A percentile compares a stretch with the other conserved stretches of the same genome.
These are phyloP conservation scores for Xenoacremonium recifei DNA, from an alignment of 2,329 filamentous ascomycete species.

Conservation along the genomic window DNA sequence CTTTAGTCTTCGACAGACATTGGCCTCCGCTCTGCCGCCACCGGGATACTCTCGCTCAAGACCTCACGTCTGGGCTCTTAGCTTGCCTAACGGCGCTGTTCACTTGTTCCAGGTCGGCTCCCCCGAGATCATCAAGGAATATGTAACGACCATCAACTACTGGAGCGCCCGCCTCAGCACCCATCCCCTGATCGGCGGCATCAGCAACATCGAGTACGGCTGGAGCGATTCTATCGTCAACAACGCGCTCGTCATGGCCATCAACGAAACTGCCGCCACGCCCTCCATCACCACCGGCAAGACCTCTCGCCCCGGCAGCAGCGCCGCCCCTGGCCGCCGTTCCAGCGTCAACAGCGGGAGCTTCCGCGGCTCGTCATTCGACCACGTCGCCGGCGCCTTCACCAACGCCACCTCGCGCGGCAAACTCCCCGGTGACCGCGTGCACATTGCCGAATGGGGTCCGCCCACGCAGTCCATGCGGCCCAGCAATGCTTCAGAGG, in stretches of 20 bases:
- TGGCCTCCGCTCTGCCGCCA: conserved; percentile 84
- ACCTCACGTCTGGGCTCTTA: conserved; percentile 92
- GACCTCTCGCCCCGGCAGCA: conserved; percentile 50
- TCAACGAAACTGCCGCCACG: conserved; percentile 48
- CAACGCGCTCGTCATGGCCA: conserved; percentile 51
- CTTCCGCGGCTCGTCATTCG: conserved; percentile 58
- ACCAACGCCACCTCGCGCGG: conserved; percentile 48
- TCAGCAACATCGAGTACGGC: conserved; percentile 96
- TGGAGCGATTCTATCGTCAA: conserved; percentile 86
- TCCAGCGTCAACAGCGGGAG: conserved; percentile 51
- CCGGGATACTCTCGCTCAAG: conserved; percentile 90
- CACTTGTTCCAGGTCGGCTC: conserved; percentile 99
- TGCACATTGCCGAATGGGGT: conserved; percentile 82
- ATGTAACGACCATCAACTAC: conserved; percentile 92
- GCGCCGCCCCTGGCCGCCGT: conserved; percentile 39
- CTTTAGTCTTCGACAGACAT: conserved; percentile 85
- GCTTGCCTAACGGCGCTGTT: conserved; percentile 86
- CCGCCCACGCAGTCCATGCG: conserved; percentile 90
- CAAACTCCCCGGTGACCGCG: conserved; percentile 80
- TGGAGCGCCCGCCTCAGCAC: conserved; percentile 95
- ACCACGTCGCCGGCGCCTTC: conserved; percentile 54
- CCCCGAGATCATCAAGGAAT: conserved; percentile 90
- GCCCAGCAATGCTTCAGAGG: conserved; percentile 72
- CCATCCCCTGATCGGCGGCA: conserved; percentile 85
- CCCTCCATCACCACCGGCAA: conserved; percentile 26